Conservation (phyloP, 768 basidiomycete genomes). For the Fibroporia radiculosa region DNA sequence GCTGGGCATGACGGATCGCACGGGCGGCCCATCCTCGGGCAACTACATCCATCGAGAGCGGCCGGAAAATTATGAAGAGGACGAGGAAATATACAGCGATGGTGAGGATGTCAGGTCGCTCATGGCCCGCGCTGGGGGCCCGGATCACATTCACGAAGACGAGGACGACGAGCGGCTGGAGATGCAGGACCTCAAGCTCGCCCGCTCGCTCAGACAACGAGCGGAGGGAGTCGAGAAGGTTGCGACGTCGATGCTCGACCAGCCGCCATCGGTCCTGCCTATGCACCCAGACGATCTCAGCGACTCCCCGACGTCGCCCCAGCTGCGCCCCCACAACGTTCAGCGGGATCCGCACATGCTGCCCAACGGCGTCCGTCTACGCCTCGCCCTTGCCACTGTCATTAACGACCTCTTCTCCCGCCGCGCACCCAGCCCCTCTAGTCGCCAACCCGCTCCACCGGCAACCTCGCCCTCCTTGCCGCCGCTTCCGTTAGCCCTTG, state of each 20-base stretch:
- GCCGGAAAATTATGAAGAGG: conserved; percentile 73
- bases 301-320: conserved; percentile 47
- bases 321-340: conserved; percentile 26
- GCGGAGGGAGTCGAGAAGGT: conserved; percentile 83
- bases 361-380: conserved; percentile 75
- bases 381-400: conserved; percentile 67
- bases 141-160: conserved; percentile 40
- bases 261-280: conserved; percentile 60
- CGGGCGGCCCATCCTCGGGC: conserved; percentile 55
- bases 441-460: conserved; percentile 6
- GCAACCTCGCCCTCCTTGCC: conserved; percentile 6
- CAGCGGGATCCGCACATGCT: conserved; percentile 48
- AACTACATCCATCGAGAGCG: conserved; percentile 58
- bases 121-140: conserved; percentile 43
- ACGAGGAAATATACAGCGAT: conserved; percentile 58
- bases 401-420: conserved; percentile 80
- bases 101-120: conserved; percentile 44
- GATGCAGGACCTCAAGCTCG: conserved; percentile 54
- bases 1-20: conserved; percentile 78
- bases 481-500: conserved; percentile 10
- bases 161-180: conserved; percentile 53
- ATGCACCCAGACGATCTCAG: conserved; percentile 45
- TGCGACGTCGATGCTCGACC: conserved; percentile 71
- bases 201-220: conserved; percentile 56
- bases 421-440: conserved; percentile 40